A percentile compares a stretch with the other conserved stretches of the same genome.
Conservation (phyloP, 2,329 filamentous ascomycete genomes). For the Penicillium occitanis region DNA sequence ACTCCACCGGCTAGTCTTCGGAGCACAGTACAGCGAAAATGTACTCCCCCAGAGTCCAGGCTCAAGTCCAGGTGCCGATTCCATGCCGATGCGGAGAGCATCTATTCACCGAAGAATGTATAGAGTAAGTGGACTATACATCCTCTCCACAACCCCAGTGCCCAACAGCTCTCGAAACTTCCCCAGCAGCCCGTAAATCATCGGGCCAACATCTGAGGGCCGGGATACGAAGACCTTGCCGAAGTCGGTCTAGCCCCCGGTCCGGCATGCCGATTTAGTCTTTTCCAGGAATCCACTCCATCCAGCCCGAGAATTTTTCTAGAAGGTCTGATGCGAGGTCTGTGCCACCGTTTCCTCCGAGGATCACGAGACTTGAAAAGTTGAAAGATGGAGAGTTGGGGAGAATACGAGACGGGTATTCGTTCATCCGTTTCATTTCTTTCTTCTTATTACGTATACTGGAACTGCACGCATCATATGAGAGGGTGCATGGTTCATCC, state of each 20-base stretch:
- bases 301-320: not conserved
- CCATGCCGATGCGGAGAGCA: not conserved
- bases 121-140: not conserved
- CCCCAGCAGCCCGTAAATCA: not conserved
- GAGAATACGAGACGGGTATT: not conserved
- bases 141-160: not conserved
- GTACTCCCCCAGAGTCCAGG: not conserved
- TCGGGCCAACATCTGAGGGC: not conserved
- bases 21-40: conserved; percentile 5
- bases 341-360: not conserved
- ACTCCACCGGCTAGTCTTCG: not conserved
- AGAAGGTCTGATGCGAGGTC: not conserved
- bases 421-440: not conserved
- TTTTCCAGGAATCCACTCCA: too few species aligned
- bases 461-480: not conserved
- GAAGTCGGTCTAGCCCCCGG: not conserved
- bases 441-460: not conserved
- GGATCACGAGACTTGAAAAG: not conserved
- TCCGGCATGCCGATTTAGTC: conserved; percentile 14
- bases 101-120: conserved; percentile 2
- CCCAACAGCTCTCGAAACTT: not conserved
- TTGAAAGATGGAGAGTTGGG: not conserved
- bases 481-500: not conserved
- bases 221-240: not conserved
- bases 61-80: not conserved